These are phyloP conservation scores for Ganoderma leucocontextum DNA, from an alignment of 1,284 basidiomycete genomes.

Conservation along the genomic window DNA sequence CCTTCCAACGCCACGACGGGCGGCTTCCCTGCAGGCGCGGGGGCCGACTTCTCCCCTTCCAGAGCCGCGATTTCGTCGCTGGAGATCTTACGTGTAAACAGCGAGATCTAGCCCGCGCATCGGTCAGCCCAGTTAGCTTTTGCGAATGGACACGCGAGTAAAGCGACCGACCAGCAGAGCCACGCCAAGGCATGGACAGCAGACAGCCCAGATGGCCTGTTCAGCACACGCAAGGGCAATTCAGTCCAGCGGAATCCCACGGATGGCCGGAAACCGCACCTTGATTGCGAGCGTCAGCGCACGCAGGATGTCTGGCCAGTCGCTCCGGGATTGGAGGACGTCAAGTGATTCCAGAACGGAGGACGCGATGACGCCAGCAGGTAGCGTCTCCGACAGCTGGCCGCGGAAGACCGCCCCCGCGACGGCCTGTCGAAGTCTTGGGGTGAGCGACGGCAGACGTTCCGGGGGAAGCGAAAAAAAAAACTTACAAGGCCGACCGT, in stretches of 20 bases:
- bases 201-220: conserved; percentile 47
- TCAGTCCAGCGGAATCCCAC: conserved; percentile 22
- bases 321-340: conserved; percentile 50
- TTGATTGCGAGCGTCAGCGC: conserved; percentile 43
- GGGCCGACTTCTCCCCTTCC: conserved; percentile 28
- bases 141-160: conserved; percentile 11
- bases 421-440: conserved; percentile 60
- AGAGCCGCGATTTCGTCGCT: conserved; percentile 27
- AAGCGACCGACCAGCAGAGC: conserved; percentile 45
- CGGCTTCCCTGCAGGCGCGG: conserved; percentile 7
- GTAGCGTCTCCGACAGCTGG: conserved; percentile 56
- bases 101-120: conserved; percentile 36
- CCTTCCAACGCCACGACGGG: conserved; percentile 23
- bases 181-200: conserved; percentile 45
- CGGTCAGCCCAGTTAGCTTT: conserved; percentile 24
- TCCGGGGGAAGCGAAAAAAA: conserved; percentile 16
- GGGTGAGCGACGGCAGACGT: conserved; percentile 27
- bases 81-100: conserved; percentile 40
- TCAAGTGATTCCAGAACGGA: conserved; percentile 62
- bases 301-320: conserved; percentile 40
- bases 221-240: conserved; percentile 16
- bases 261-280: conserved; percentile 36
- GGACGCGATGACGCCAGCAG: conserved; percentile 56
- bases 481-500: conserved; percentile 75
- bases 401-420: conserved; percentile 79